phyloP scores from a whole-genome alignment of 306 rosid species.

The Prunus fruticosa region DNA sequence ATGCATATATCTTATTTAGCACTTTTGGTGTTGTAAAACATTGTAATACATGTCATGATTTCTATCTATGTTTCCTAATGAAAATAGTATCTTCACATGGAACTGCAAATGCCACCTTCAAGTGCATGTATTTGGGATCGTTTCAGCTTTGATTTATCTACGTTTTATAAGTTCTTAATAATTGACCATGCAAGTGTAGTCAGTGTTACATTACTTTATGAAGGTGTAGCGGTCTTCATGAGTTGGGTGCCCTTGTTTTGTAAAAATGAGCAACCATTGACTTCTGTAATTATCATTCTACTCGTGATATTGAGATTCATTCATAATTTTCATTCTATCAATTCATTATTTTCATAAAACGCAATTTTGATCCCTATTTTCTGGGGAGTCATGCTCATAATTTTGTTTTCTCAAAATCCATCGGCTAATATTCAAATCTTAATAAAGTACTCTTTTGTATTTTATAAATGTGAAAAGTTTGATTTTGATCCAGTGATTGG shows the following conservation, averaged over 20 bases:
- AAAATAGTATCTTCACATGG: background rate
- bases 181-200: background rate
- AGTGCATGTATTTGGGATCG: background rate
- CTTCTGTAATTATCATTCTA: background rate
- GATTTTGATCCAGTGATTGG: background rate
- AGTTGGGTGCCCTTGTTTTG: background rate
- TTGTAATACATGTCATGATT: conserved; percentile 21
- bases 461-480: background rate
- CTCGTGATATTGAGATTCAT: background rate
- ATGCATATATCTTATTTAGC: conserved; percentile 23
- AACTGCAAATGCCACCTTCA: background rate
- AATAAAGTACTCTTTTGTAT: background rate
- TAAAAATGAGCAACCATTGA: conserved; percentile 1
- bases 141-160: background rate
- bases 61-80: background rate
- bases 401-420: background rate
- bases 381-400: background rate
- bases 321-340: background rate
- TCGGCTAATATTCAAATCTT: background rate
- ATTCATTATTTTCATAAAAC: background rate
- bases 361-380: background rate
- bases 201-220: background rate
- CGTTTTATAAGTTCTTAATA: background rate
- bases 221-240: background rate
- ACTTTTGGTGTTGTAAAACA: conserved; percentile 28